Conservation (phyloP, 2,329 filamentous ascomycete genomes). For the Hymenoscyphus salicellus region DNA sequence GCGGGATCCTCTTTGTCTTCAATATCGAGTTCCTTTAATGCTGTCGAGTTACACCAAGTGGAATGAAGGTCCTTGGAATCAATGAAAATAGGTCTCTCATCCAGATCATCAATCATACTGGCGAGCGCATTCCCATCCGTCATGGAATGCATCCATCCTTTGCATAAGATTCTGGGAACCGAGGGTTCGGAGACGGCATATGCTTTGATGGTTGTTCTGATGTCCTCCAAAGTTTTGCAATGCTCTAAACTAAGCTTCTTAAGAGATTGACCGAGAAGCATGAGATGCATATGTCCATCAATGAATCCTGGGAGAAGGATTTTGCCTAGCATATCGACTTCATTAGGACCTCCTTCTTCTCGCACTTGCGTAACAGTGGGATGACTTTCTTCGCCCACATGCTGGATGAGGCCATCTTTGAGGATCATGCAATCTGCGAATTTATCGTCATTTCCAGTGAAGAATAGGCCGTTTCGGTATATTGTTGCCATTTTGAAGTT, state of each 20-base stretch:
- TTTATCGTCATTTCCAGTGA: neutral
- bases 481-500: neutral
- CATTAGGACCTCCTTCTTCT: constrained; percentile 11
- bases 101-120: constrained; percentile 50
- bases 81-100: constrained; percentile 52
- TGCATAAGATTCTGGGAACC: constrained; percentile 48
- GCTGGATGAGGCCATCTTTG: constrained; percentile 49
- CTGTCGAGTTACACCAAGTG: constrained; percentile 54
- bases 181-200: constrained; percentile 46
- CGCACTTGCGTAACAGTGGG: constrained; percentile 25
- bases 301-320: constrained; percentile 54
- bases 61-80: constrained; percentile 57
- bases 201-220: constrained; percentile 44
- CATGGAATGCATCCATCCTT: constrained; percentile 57
- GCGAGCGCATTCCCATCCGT: constrained; percentile 49
- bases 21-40: constrained; percentile 49
- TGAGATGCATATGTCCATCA: constrained; percentile 57
- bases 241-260: constrained; percentile 48
- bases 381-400: constrained; percentile 29
- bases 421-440: constrained; percentile 45
- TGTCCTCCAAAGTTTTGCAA: constrained; percentile 49
- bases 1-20: constrained; percentile 10
- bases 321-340: constrained; percentile 40
- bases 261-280: constrained; percentile 53
- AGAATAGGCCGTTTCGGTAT: neutral